phyloP scores from a whole-genome alignment of 1,139 yeast genomes.

The Blastobotrys ciferrii region DNA sequence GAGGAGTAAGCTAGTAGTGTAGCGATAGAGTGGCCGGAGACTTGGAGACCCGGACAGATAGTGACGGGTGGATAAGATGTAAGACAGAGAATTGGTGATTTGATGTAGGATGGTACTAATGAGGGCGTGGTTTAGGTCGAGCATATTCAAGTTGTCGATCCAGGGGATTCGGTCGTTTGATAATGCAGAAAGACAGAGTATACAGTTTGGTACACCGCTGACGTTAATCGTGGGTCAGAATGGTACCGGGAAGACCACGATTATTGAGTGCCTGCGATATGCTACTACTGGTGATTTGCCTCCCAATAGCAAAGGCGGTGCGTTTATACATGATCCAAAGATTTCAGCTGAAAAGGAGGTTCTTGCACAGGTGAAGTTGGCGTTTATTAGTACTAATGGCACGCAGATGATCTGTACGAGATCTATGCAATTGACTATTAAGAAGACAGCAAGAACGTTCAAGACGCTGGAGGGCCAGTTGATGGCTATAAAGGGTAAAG shows the following conservation, averaged over 20 bases:
- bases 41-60: too few relatives aligned
- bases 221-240: conserved; percentile 94
- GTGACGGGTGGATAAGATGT: neutral
- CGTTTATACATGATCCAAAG: conserved; percentile 92
- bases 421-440: conserved; percentile 68
- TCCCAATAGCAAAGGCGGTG: conserved; percentile 94
- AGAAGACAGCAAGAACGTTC: conserved; percentile 66
- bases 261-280: conserved; percentile 89
- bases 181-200: conserved; percentile 75
- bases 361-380: conserved; percentile 85
- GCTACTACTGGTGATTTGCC: conserved; percentile 96
- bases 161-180: conserved; percentile 92
- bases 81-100: neutral
- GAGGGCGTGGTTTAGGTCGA: conserved; percentile 28
- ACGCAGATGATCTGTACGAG: conserved; percentile 83
- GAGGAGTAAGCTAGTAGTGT: too few relatives aligned
- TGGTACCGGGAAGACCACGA: conserved; percentile 98
- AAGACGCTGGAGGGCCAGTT: conserved; percentile 91
- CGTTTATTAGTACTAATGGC: conserved; percentile 72
- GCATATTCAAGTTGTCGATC: conserved; percentile 55
- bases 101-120: neutral
- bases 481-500: conserved; percentile 49
- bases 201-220: conserved; percentile 85
- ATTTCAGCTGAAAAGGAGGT: conserved; percentile 67
- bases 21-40: too few relatives aligned